These are phyloP conservation scores for Aureobasidium sp. DNA, from an alignment of 2,329 filamentous ascomycete genomes.

Conservation along the genomic window DNA sequence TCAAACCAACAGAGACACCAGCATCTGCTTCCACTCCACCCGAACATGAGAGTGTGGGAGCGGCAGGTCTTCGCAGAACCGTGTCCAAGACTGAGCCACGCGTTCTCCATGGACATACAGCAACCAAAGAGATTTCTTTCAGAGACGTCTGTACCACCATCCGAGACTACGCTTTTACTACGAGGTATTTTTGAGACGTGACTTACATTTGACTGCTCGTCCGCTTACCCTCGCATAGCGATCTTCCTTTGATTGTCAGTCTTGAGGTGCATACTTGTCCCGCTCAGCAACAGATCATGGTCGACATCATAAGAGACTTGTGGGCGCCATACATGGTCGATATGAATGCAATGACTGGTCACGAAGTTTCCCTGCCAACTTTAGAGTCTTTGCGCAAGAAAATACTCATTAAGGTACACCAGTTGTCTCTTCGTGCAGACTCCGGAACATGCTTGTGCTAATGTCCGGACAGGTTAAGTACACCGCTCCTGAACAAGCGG, in stretches of 20 bases:
- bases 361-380: slow-evolving; percentile 68
- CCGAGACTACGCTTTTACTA: slow-evolving; percentile 91
- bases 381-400: slow-evolving; percentile 76
- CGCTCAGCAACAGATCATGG: slow-evolving; percentile 88
- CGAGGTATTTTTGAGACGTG: slow-evolving; percentile 28
- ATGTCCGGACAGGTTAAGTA: slow-evolving; percentile 42
- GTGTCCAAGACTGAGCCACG: slow-evolving; percentile 28
- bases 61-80: slow-evolving; percentile 8
- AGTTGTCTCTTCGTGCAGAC: too few relatives aligned
- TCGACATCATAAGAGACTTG: slow-evolving; percentile 87
- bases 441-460: too few relatives aligned
- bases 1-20: slow-evolving; percentile 21
- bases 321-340: slow-evolving; percentile 83
- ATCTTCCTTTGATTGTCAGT: slow-evolving; percentile 90
- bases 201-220: neutral
- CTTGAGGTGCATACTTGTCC: slow-evolving; percentile 94
- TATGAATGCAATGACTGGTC: slow-evolving; percentile 51
- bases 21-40: slow-evolving; percentile 10
- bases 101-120: slow-evolving; percentile 78
- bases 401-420: slow-evolving; percentile 64
- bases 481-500: slow-evolving; percentile 38
- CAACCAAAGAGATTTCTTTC: slow-evolving; percentile 91
- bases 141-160: slow-evolving; percentile 93
- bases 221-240: slow-evolving; percentile 36
- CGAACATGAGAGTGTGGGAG: slow-evolving; percentile 17